Evolutionary conservation across 1,284 basidiomycete genomes (phyloP), one percentile per base, ranked within the genome.

Genomic region (Apiotrichum akiyoshidainum): DNA sequence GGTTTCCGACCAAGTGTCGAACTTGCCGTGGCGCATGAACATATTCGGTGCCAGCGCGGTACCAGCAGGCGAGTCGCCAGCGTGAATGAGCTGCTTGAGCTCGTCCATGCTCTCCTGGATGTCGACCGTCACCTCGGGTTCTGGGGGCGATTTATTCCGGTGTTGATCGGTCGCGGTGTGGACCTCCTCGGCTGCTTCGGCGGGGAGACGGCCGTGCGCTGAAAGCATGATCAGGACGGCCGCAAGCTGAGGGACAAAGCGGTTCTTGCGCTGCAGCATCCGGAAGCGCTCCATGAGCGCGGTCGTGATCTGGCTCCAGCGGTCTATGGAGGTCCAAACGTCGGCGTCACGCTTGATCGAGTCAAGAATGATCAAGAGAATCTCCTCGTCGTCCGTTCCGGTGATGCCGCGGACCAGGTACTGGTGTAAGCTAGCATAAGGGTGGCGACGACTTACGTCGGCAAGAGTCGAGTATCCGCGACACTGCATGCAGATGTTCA

Each of bases 241-340:
- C 5, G 68, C 57, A 14, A 74, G 62, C 1, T 61, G 59, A 0
- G 57, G 60, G 55, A 71, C 64, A 50, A 68, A 65, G 35, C 57
- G 57, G 11, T 68, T 66, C 37, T 59, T 51, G 33, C 61, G 60
- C 50, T 69, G 65, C 41, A 70, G 60, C 12, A 53, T 46, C 26
- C 70, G 66, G 57, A 72, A 68, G 22, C 70, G 63, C 39, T 70
- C 66, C 56, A 77, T 64, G 31, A 75, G 58, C 6, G 69, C 72
- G 40, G 70, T 64, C 9, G 68, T 66, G 34, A 77, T 58, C 39
- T 67, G 60, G 8, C 55, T 61, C 73, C 73, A 75, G 11, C 71
- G 65, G 58, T 77, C 75, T 55, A 73, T 74, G 1, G 73, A 68
- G 1, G 75, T 77, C 74, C 74, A 77, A 3, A 69, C 64, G 51